A percentile compares a stretch with the other conserved stretches of the same genome.
phyloP scores from a whole-genome alignment of 1,284 basidiomycete genomes.

The Amylostereum areolatum region DNA sequence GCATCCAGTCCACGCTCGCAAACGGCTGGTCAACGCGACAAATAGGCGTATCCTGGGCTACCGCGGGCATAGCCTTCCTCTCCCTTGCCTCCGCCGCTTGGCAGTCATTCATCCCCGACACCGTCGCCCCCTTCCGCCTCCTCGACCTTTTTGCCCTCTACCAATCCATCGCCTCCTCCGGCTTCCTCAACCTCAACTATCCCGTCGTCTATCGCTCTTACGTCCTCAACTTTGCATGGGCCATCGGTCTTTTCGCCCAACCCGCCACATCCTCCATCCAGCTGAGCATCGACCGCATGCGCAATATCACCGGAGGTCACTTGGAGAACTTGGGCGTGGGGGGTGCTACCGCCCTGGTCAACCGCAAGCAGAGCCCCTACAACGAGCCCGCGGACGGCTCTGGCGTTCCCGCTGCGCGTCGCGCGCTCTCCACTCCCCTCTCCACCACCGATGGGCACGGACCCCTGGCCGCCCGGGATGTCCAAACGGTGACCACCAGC shows the following conservation, averaged over 20 bases:
- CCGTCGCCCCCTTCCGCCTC: slow-evolving; percentile 55
- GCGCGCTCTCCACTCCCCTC: slow-evolving; percentile 10
- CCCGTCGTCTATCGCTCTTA: slow-evolving; percentile 79
- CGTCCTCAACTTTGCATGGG: slow-evolving; percentile 86
- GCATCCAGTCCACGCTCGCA: slow-evolving; percentile 85
- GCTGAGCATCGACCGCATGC: slow-evolving; percentile 74
- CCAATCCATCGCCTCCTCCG: slow-evolving; percentile 76
- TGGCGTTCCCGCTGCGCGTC: not conserved
- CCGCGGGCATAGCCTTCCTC: slow-evolving; percentile 64
- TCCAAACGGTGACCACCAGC: slow-evolving; percentile 61
- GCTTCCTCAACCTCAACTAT: slow-evolving; percentile 82
- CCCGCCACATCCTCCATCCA: slow-evolving; percentile 58
- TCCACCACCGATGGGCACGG: slow-evolving; percentile 2
- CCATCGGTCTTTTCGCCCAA: slow-evolving; percentile 74
- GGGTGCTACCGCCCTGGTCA: slow-evolving; percentile 67
- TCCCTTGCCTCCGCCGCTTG: slow-evolving; percentile 63
- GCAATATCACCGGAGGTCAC: slow-evolving; percentile 74
- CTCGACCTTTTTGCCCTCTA: slow-evolving; percentile 80
- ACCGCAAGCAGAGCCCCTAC: slow-evolving; percentile 75
- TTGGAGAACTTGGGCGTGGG: slow-evolving; percentile 52
- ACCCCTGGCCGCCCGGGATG: slow-evolving; percentile 27
- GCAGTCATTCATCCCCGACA: slow-evolving; percentile 50
- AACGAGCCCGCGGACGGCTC: slow-evolving; percentile 33
- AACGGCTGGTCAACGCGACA: slow-evolving; percentile 87
- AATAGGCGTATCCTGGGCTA: slow-evolving; percentile 71